A percentile compares a stretch with the other conserved stretches of the same genome.
Evolutionary conservation across 1,284 basidiomycete genomes (phyloP).

Genomic region (Fomitopsis palustris): DNA sequence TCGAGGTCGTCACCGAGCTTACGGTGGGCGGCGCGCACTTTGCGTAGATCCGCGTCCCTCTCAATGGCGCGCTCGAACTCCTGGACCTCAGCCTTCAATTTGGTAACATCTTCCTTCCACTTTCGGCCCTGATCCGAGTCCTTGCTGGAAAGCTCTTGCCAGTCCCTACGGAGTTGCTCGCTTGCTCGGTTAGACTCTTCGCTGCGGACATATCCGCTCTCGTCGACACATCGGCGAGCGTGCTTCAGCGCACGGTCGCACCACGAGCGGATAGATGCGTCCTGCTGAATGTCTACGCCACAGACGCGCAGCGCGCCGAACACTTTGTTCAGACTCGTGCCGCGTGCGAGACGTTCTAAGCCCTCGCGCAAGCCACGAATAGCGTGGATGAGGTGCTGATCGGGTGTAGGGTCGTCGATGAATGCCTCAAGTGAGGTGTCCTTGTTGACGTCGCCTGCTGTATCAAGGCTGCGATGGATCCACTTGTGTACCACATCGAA

Average conservation of each 20-base stretch:
- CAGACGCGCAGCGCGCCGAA: conserved; percentile 35
- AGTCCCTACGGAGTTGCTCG: conserved; percentile 43
- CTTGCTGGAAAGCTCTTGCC: conserved; percentile 43
- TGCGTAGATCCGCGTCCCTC: conserved; percentile 44
- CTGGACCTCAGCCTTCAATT: conserved; percentile 39
- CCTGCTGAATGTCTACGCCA: conserved; percentile 42
- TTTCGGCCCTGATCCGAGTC: conserved; percentile 39
- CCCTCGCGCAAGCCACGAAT: conserved; percentile 41
- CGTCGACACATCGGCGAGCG: conserved; percentile 41
- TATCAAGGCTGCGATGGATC: conserved; percentile 47
- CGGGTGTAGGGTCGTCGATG: conserved; percentile 53
- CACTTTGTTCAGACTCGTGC: conserved; percentile 42
- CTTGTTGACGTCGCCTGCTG: conserved; percentile 40
- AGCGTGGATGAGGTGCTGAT: conserved; percentile 51
- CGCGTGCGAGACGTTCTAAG: conserved; percentile 47
- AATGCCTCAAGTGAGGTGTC: conserved; percentile 46
- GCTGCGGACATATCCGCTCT: conserved; percentile 47
- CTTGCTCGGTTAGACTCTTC: conserved; percentile 41
- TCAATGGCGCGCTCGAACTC: conserved; percentile 44
- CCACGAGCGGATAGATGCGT: conserved; percentile 45
- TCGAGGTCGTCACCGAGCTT: conserved; percentile 46
- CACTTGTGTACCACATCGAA: conserved; percentile 55
- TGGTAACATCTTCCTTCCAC: conserved; percentile 48
- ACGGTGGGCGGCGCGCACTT: conserved; percentile 42
- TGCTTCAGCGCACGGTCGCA: conserved; percentile 46